Percentiles rank a stretch among this genome's conserved stretches.
phyloP scores from a whole-genome alignment of 768 basidiomycete genomes.

The Phylloporus arenicola region DNA sequence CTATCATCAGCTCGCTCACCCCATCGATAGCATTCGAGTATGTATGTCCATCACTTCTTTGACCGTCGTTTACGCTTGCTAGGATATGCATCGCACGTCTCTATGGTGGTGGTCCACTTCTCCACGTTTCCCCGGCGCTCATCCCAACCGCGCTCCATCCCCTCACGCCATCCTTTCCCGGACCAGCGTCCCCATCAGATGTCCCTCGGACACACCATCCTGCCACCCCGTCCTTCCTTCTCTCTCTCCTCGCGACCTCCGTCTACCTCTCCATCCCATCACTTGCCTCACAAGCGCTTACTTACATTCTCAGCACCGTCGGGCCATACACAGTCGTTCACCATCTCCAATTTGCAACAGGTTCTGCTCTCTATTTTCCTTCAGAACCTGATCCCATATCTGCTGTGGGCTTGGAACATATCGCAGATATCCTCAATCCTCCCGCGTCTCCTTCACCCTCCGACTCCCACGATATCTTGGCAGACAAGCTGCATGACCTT shows the following conservation, averaged over 20 bases:
- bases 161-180: conserved; percentile 61
- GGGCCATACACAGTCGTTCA: conserved; percentile 71
- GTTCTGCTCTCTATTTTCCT: conserved; percentile 50
- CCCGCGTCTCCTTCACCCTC: conserved; percentile 18
- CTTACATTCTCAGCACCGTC: conserved; percentile 63
- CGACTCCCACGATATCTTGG: conserved; percentile 19
- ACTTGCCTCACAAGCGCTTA: conserved; percentile 69
- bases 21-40: conserved; percentile 75
- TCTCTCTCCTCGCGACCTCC: conserved; percentile 83
- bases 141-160: conserved; percentile 64
- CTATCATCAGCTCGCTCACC: neutral
- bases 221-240: conserved; percentile 72
- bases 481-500: conserved; percentile 29
- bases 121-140: conserved; percentile 60
- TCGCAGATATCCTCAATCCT: conserved; percentile 49
- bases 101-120: conserved; percentile 78
- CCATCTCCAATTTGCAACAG: conserved; percentile 81
- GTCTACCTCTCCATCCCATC: conserved; percentile 81
- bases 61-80: conserved; percentile 11
- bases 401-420: conserved; percentile 64
- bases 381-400: conserved; percentile 46
- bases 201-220: conserved; percentile 58
- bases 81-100: conserved; percentile 84
- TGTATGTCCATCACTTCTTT: conserved; percentile 28
- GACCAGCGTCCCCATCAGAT: conserved; percentile 18